Evolutionary conservation across 2,329 filamentous ascomycete genomes (phyloP), one percentile per base, ranked within the genome.

Genomic region (Fusarium graminum): DNA sequence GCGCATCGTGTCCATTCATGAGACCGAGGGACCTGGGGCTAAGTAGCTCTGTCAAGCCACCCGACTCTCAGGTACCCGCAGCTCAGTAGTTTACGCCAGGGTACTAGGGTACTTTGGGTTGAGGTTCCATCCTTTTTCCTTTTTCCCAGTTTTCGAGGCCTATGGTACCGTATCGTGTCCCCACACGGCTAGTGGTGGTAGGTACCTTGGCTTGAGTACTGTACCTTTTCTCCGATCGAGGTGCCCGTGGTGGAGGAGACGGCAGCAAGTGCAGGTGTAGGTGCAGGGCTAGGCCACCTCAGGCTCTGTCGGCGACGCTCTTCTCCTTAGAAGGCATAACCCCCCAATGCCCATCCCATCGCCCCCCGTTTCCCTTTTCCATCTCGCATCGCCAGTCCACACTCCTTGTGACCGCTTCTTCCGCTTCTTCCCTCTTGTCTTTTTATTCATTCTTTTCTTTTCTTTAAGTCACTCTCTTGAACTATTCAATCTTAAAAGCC

Each of bases 401-500:
- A 61, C 71, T 77, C 77, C 74, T 75, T 75, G 74, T 74, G 76
- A 79, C 74, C 73, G 76, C 76, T 74, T 75, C 77, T 80, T 78
- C 75, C 72, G 68, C 72, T 76, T 76, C 72, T 75, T 75, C 75
- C 69, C 73, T 74, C 66, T 68, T 65, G 67, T 67, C 68, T 69
- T 65, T 69, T 77, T 80, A 79, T 74, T 74, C 75, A 80, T 81
- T 78, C 77, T 78, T 80, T 80, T 74, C 74, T 78, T 81, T 80
- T 76, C 76, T 79, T 83, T 79, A 76, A 83, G 82, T 85, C 83
- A 78, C 79, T 85, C 82, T 77, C 82, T 85, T 83, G 77, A 75
- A 57, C 49, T 61, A 68, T 71, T 59, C 42, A 58, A 70, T 57
- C 59, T 69, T 73, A 50, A 71, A 61, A 61, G 77, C 77, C 76